Percentiles rank a stretch among this genome's conserved stretches.
Evolutionary conservation across 306 rosid species (phyloP).

Genomic region (Rosa chinensis): DNA sequence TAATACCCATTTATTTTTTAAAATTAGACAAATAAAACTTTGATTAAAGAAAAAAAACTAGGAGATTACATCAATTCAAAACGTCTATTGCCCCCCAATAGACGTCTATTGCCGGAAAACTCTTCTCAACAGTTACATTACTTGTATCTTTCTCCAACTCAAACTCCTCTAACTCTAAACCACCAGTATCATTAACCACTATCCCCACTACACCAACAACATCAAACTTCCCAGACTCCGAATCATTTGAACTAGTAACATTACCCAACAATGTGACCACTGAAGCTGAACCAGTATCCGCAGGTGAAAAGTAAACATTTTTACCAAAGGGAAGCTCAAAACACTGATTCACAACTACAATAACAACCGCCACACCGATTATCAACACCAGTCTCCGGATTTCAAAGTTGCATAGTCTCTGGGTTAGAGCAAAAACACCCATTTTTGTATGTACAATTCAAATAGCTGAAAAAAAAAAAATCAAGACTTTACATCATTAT

Average conservation of each 20-base stretch:
- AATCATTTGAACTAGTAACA: too few relatives aligned
- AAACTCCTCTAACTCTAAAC: slow-evolving; percentile 23
- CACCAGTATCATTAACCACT: slow-evolving; percentile 27
- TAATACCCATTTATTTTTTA: too few relatives aligned
- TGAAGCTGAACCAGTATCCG: too few relatives aligned
- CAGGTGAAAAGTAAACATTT: not conserved
- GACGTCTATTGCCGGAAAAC: too few relatives aligned
- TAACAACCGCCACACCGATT: slow-evolving; percentile 20
- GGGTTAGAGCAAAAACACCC: slow-evolving; percentile 23
- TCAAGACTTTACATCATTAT: not conserved
- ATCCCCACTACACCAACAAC: slow-evolving; percentile 11
- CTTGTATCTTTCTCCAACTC: slow-evolving; percentile 18
- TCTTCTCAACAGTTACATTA: not conserved
- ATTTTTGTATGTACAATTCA: slow-evolving; percentile 23
- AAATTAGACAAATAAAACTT: too few relatives aligned
- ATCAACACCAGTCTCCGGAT: slow-evolving; percentile 37
- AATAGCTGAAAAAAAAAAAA: slow-evolving; percentile 15
- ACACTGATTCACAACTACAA: slow-evolving; percentile 33
- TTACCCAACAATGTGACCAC: too few relatives aligned
- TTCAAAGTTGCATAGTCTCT: slow-evolving; percentile 22
- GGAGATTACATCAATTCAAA: too few relatives aligned
- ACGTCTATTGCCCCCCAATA: too few relatives aligned
- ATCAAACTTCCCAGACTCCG: too few relatives aligned
- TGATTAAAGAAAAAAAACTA: too few relatives aligned
- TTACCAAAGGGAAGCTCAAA: slow-evolving; percentile 29